phyloP scores from a whole-genome alignment of 306 rosid genomes.

The Pueraria montana region DNA sequence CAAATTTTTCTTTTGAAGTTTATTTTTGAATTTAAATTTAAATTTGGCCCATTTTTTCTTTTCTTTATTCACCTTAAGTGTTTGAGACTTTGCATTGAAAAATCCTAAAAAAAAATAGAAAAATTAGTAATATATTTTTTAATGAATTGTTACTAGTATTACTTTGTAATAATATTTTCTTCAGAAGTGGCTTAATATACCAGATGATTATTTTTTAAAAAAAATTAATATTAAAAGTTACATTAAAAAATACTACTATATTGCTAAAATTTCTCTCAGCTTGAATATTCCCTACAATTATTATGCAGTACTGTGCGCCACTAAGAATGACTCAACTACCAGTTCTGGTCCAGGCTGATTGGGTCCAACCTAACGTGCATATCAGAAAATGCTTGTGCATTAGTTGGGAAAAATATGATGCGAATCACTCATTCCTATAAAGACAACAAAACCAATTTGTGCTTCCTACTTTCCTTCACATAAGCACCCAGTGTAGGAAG shows the following conservation, averaged over 20 bases:
- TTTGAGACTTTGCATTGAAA: background rate
- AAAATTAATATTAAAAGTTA: background rate
- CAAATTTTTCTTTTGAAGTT: background rate
- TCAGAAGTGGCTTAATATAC: background rate
- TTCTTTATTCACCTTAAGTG: background rate
- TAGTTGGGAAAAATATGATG: background rate
- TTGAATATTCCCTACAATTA: background rate
- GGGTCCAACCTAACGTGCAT: constrained; percentile 5
- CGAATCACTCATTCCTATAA: background rate
- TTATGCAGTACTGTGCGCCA: background rate
- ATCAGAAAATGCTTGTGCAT: background rate
- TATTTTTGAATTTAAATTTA: background rate
- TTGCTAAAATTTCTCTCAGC: background rate
- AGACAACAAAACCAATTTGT: background rate
- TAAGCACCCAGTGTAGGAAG: background rate
- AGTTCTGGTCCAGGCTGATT: background rate
- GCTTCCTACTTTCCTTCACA: background rate
- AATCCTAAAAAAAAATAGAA: background rate
- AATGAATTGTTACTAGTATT: background rate
- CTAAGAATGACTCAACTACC: background rate
- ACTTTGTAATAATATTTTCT: background rate
- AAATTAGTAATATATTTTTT: background rate
- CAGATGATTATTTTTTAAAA: background rate
- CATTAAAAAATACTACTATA: background rate
- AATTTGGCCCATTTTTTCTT: background rate